A percentile compares a stretch with the other conserved stretches of the same genome.
These are phyloP conservation scores for Musa schizocarpa DNA, from an alignment of 176 grass and related monocot species.

Conservation along the genomic window DNA sequence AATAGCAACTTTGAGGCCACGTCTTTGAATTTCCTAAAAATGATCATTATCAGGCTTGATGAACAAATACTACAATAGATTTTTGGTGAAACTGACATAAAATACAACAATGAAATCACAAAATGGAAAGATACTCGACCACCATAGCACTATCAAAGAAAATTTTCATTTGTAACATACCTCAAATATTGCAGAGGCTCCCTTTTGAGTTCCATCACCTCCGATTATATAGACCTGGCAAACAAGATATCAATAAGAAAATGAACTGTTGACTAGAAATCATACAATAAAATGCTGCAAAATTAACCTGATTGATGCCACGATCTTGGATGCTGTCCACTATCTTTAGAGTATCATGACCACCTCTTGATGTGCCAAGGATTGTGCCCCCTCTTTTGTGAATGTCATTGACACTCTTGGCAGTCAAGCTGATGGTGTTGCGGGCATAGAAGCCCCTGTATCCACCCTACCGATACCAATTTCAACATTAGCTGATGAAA, in stretches of 20 bases:
- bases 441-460: constrained; percentile 86
- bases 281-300: background rate
- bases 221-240: constrained; percentile 88
- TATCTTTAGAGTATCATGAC: constrained; percentile 86
- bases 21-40: constrained; percentile 63
- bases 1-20: constrained; percentile 77
- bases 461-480: constrained; percentile 50
- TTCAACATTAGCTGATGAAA: constrained; percentile 12
- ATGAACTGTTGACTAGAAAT: background rate
- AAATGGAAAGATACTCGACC: too few relatives aligned
- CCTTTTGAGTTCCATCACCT: constrained; percentile 92
- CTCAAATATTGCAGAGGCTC: constrained; percentile 81
- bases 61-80: background rate
- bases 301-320: constrained; percentile 79
- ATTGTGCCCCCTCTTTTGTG: constrained; percentile 92
- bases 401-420: constrained; percentile 76
- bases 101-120: too few relatives aligned
- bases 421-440: constrained; percentile 65
- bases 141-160: background rate
- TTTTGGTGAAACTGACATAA: background rate
- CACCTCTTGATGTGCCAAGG: constrained; percentile 82
- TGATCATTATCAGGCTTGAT: constrained; percentile 10
- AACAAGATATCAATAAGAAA: constrained; percentile 18
- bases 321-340: constrained; percentile 95
- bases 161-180: constrained; percentile 19